Evolutionary conservation across 495 filamentous ascomycete genomes (phyloP), one percentile per base, ranked within the genome.

Genomic region (Penicillium simplicissimum): DNA sequence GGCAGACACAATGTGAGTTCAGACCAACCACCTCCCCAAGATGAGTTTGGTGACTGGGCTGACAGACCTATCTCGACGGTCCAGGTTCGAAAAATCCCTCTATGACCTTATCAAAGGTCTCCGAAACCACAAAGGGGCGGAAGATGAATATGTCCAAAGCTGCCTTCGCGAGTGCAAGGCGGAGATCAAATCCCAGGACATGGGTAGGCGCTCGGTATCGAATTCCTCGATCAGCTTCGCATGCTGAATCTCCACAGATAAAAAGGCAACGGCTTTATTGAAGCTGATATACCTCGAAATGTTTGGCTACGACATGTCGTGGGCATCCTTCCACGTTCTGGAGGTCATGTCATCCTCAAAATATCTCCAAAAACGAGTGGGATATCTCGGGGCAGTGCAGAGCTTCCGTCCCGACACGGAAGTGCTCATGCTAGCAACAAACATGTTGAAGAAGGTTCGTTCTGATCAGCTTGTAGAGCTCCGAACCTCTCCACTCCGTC

Each of bases 241-340:
- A 60, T 70, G 55, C 71, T 78, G 52, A 79, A 23, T 57, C 38
- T 17, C 11, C 57, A 13, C 49, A 93, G 94, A 98, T 75, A 84
- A 96, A 73, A 98, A 98, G 80, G 92, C 95, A 11, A 97, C 93
- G 10, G 96, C 95, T 40, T 81, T 98, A 35, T 77, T 98, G 67
- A 98, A 98, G 77, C 81, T 98, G 58, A 88, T 96, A 38, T 98
- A 98, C 71, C 84, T 98, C 61, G 95, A 98, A 73, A 98, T 98
- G 95, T 92, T 97, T 70, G 95, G 95, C 11, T 90, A 98, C 69
- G 95, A 98, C 76, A 98, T 98, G 95, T 97, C 95, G 0, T 98
- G 95, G 95, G 95, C 96, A 19, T 92, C 92, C 9, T 98, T 98
- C 74, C 90, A 98, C 73, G 95, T 97, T 13, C 87, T 98, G 35